phyloP scores from a whole-genome alignment of 768 basidiomycete species.

The Amanita molliuscula region DNA sequence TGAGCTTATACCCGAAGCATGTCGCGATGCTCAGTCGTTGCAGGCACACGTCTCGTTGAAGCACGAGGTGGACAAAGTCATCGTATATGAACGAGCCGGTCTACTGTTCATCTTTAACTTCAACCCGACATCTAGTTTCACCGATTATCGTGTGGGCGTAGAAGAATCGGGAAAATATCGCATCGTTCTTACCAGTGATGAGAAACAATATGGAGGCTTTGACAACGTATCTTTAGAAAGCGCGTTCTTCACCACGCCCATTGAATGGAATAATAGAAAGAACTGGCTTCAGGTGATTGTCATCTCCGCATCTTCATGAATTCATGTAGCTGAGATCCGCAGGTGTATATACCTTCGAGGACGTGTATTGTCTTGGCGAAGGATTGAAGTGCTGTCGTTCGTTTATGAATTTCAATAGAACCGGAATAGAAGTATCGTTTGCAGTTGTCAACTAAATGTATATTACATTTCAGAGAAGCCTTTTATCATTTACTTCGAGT shows the following conservation, averaged over 20 bases:
- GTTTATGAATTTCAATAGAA: neutral
- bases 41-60: slow-evolving; percentile 93
- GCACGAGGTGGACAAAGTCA: slow-evolving; percentile 85
- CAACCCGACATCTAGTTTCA: slow-evolving; percentile 82
- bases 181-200: slow-evolving; percentile 76
- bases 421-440: neutral
- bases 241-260: slow-evolving; percentile 68
- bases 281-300: slow-evolving; percentile 72
- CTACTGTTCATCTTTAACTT: slow-evolving; percentile 97
- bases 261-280: slow-evolving; percentile 89
- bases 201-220: slow-evolving; percentile 84
- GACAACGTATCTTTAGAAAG: slow-evolving; percentile 59
- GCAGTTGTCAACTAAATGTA: neutral
- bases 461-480: neutral
- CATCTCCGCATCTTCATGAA: neutral
- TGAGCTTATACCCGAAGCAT: slow-evolving; percentile 1
- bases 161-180: slow-evolving; percentile 79
- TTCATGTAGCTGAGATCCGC: neutral
- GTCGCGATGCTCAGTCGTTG: slow-evolving; percentile 5
- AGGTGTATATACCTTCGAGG: slow-evolving; percentile 68
- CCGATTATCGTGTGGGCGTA: slow-evolving; percentile 90
- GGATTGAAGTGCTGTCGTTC: slow-evolving; percentile 4
- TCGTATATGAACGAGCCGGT: slow-evolving; percentile 90
- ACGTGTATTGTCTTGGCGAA: slow-evolving; percentile 58
- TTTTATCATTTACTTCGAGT: neutral